Percentiles rank a stretch among this genome's conserved stretches.
Evolutionary conservation across 768 basidiomycete species (phyloP).

Genomic region (Mycena rebaudengoi): DNA sequence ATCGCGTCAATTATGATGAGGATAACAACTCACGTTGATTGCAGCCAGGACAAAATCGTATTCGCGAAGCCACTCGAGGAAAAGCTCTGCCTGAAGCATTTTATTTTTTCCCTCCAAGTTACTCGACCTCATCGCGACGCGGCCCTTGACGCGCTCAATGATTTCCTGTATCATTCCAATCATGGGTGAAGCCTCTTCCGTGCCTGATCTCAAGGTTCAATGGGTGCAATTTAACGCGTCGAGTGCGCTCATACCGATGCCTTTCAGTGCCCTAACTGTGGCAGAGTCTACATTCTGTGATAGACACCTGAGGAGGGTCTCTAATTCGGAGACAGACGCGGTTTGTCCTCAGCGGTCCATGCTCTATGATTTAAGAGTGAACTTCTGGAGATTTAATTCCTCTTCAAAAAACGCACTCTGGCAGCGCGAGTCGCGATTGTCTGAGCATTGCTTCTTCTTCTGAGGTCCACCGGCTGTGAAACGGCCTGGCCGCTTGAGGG

Average conservation of each 20-base stretch:
- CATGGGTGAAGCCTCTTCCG: neutral
- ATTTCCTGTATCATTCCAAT: conserved; percentile 37
- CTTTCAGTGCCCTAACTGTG: conserved; percentile 14
- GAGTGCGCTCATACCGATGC: conserved; percentile 13
- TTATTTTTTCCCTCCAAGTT: conserved; percentile 30
- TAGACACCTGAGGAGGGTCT: conserved; percentile 18
- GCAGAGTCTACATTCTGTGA: conserved; percentile 17
- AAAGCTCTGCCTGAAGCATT: conserved; percentile 53
- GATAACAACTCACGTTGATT: conserved; percentile 44
- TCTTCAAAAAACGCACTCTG: neutral
- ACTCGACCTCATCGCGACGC: conserved; percentile 40
- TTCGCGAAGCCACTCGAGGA: conserved; percentile 51
- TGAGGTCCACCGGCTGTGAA: neutral
- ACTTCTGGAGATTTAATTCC: no score
- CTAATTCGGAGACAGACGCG: conserved; percentile 3
- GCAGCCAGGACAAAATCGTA: conserved; percentile 47
- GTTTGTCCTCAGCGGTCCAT: no score
- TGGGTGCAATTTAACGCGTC: neutral
- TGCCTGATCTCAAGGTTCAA: conserved; percentile 3
- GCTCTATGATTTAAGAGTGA: no score
- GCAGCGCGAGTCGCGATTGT: conserved; percentile 21
- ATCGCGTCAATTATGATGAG: neutral
- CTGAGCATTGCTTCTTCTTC: conserved; percentile 18
- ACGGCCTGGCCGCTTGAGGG: conserved; percentile 16
- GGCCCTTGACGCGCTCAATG: conserved; percentile 40